phyloP scores from a whole-genome alignment of 1,139 yeast genomes.

The Scheffersomyces insectosa region DNA sequence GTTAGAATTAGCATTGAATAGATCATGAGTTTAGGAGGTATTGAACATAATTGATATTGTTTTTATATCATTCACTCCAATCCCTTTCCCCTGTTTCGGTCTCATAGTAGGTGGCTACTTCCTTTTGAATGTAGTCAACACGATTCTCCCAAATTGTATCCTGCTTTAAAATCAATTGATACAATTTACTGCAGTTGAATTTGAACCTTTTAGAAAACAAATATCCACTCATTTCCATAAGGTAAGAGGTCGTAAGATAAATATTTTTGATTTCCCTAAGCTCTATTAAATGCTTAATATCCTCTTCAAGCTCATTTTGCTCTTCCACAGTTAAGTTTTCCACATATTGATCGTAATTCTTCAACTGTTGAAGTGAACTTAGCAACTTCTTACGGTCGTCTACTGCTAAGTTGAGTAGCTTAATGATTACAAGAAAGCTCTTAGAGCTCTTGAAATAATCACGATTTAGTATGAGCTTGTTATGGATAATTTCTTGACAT shows the following conservation, averaged over 20 bases:
- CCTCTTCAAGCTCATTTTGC: background rate
- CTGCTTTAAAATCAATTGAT: background rate
- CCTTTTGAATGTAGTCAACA: background rate
- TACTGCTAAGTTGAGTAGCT: conserved; percentile 4
- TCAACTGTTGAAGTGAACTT: conserved; percentile 2
- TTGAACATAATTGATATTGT: too few relatives aligned
- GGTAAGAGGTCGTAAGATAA: background rate
- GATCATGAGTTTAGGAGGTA: too few relatives aligned
- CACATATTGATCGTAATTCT: background rate
- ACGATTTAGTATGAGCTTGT: conserved; percentile 5
- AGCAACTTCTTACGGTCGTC: background rate
- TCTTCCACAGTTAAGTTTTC: background rate
- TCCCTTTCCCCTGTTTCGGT: background rate
- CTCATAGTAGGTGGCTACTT: background rate
- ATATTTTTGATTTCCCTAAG: background rate
- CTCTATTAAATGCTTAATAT: background rate
- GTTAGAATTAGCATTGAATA: too few relatives aligned
- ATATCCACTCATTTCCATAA: conserved; percentile 5
- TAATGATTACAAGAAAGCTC: conserved; percentile 5
- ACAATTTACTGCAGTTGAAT: conserved; percentile 4
- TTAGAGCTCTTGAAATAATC: conserved; percentile 5
- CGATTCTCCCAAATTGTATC: background rate
- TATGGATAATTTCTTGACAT: conserved; percentile 7
- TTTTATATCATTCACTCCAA: too few relatives aligned
- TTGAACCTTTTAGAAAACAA: conserved; percentile 4